Conservation (phyloP, 2,329 filamentous ascomycete species). For the Sarocladium strictum region DNA sequence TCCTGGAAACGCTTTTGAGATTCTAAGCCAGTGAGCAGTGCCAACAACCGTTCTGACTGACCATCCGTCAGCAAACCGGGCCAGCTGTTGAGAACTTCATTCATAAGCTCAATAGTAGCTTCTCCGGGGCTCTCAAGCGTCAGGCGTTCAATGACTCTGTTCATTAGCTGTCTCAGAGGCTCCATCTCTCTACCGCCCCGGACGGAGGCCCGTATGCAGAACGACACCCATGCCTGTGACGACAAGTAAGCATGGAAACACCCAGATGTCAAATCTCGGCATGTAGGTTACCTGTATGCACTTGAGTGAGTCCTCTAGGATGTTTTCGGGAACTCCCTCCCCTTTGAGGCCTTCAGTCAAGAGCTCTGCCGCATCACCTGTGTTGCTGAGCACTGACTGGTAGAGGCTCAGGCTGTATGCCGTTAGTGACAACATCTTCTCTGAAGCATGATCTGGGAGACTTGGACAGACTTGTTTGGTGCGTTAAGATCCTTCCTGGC, state of each 20-base stretch:
- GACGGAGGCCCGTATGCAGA: constrained; percentile 59
- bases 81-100: constrained; percentile 60
- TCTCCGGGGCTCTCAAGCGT: constrained; percentile 52
- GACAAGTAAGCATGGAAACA: constrained; percentile 9
- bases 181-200: constrained; percentile 51
- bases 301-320: constrained; percentile 50
- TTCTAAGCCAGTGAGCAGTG: constrained; percentile 57
- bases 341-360: constrained; percentile 21
- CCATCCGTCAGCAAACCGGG: constrained; percentile 54
- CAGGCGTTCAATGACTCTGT: constrained; percentile 55
- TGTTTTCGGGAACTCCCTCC: constrained; percentile 7
- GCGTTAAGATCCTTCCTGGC: constrained; percentile 58
- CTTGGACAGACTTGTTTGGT: constrained; percentile 47
- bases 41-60: constrained; percentile 51
- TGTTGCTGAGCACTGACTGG: constrained; percentile 33
- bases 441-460: constrained; percentile 19
- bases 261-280: neutral
- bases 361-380: constrained; percentile 32
- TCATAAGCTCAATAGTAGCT: constrained; percentile 56
- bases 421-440: constrained; percentile 16
- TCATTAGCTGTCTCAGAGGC: constrained; percentile 54
- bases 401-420: constrained; percentile 26
- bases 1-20: constrained; percentile 48
- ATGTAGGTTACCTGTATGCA: constrained; percentile 54
- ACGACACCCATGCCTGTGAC: constrained; percentile 64